A percentile compares a stretch with the other conserved stretches of the same genome.
phyloP scores from a whole-genome alignment of 768 basidiomycete species.

The Coprinellus micaceus region DNA sequence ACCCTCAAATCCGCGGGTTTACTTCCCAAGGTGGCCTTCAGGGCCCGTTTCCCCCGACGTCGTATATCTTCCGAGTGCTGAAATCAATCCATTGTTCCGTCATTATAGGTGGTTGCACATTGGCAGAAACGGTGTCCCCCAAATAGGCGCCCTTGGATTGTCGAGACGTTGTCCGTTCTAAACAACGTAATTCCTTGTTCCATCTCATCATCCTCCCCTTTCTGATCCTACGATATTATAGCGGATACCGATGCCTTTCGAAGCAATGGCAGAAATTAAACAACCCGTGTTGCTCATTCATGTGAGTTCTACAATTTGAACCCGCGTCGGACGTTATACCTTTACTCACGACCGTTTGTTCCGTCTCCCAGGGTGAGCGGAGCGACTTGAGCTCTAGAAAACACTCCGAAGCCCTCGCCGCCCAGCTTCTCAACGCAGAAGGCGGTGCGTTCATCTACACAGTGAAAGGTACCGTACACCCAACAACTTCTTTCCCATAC shows the following conservation, averaged over 20 bases:
- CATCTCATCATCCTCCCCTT: background rate
- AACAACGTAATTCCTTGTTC: slow-evolving; percentile 48
- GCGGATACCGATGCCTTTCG: slow-evolving; percentile 51
- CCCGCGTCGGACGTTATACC: too few relatives aligned
- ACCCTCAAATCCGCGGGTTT: too few relatives aligned
- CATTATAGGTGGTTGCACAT: slow-evolving; percentile 54
- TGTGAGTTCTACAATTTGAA: slow-evolving; percentile 32
- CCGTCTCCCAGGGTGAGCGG: slow-evolving; percentile 70
- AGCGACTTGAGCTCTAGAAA: slow-evolving; percentile 50
- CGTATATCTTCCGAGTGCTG: background rate
- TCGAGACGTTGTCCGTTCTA: slow-evolving; percentile 52
- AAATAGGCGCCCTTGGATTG: slow-evolving; percentile 43
- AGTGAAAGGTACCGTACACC: slow-evolving; percentile 50
- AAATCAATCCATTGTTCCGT: slow-evolving; percentile 4
- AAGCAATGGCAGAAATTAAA: slow-evolving; percentile 48
- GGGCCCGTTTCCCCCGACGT: too few relatives aligned
- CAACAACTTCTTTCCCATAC: background rate
- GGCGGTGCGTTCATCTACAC: slow-evolving; percentile 50
- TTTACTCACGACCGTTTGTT: too few relatives aligned
- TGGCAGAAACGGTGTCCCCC: slow-evolving; percentile 62
- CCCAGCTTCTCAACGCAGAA: slow-evolving; percentile 46
- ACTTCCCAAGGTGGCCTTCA: too few relatives aligned
- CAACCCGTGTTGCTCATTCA: slow-evolving; percentile 70
- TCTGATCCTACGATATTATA: slow-evolving; percentile 21
- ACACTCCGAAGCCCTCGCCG: slow-evolving; percentile 52